Percentiles rank a stretch among this genome's conserved stretches.
Evolutionary conservation across 495 filamentous ascomycete genomes (phyloP).

Genomic region (Rusavskia elegans): DNA sequence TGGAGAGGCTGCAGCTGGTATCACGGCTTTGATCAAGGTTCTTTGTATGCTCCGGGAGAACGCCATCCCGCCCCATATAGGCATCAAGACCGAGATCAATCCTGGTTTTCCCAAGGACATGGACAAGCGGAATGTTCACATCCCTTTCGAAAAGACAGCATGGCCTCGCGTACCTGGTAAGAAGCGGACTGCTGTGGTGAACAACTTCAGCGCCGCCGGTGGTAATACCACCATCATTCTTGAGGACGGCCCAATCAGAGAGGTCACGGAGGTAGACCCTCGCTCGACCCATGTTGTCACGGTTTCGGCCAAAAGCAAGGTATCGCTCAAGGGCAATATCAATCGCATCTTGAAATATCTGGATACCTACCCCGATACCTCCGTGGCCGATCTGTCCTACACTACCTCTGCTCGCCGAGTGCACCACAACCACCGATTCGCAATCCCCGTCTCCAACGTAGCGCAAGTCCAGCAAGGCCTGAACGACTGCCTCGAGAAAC

Average conservation of each 20-base stretch:
- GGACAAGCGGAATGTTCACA: slow-evolving; percentile 12
- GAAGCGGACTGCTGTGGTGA: slow-evolving; percentile 18
- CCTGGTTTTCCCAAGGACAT: slow-evolving; percentile 12
- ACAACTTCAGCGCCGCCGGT: slow-evolving; percentile 23
- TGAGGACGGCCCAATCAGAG: slow-evolving; percentile 20
- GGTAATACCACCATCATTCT: slow-evolving; percentile 22
- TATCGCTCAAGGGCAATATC: slow-evolving; percentile 21
- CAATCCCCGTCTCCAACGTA: slow-evolving; percentile 10
- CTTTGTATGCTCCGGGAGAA: slow-evolving; percentile 22
- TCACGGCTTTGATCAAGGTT: slow-evolving; percentile 20
- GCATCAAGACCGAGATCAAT: slow-evolving; percentile 15
- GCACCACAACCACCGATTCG: slow-evolving; percentile 26
- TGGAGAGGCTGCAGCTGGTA: slow-evolving; percentile 21
- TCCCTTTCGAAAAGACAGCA: slow-evolving; percentile 9
- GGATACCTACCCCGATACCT: slow-evolving; percentile 12
- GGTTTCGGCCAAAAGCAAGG: slow-evolving; percentile 21
- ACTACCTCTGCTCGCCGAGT: slow-evolving; percentile 22
- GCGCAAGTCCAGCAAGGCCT: slow-evolving; percentile 8
- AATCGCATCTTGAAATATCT: slow-evolving; percentile 19
- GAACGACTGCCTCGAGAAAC: slow-evolving; percentile 1
- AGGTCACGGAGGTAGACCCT: slow-evolving; percentile 11
- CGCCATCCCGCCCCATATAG: slow-evolving; percentile 20
- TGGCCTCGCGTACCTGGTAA: slow-evolving; percentile 9
- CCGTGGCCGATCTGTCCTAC: slow-evolving; percentile 24
- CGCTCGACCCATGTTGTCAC: slow-evolving; percentile 16